These are phyloP conservation scores for Orbilia blumenaviensis DNA, from an alignment of 2,329 filamentous ascomycete genomes.

Conservation along the genomic window DNA sequence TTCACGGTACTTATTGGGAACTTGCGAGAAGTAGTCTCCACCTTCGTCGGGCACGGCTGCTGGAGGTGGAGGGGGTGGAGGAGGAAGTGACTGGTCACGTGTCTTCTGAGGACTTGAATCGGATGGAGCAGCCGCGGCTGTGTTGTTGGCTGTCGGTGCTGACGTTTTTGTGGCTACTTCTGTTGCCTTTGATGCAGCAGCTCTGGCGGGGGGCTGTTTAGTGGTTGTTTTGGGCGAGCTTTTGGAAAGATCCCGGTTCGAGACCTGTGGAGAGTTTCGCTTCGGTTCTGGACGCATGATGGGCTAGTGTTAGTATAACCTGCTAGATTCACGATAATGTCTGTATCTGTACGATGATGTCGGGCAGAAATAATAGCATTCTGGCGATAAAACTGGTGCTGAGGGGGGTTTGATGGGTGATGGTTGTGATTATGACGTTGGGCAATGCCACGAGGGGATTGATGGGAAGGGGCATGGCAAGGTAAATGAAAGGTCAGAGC, in stretches of 20 bases:
- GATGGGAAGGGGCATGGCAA: neutral
- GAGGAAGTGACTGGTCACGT: constrained; percentile 63
- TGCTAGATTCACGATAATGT: neutral
- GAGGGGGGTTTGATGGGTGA: neutral
- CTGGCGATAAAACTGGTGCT: neutral
- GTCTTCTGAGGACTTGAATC: constrained; percentile 50
- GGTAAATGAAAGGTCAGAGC: neutral
- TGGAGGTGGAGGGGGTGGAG: constrained; percentile 64
- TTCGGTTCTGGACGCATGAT: constrained; percentile 42
- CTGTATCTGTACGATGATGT: neutral
- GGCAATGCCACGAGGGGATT: neutral
- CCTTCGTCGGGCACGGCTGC: constrained; percentile 62
- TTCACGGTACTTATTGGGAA: constrained; percentile 69
- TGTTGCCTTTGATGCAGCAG: constrained; percentile 18
- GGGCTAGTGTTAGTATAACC: constrained; percentile 34
- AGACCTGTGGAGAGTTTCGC: constrained; percentile 38
- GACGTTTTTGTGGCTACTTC: constrained; percentile 23
- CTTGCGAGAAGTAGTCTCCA: constrained; percentile 64
- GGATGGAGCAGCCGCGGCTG: neutral
- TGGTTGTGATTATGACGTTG: neutral
- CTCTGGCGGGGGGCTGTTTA: constrained; percentile 20
- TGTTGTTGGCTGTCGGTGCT: constrained; percentile 9
- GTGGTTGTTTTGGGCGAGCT: constrained; percentile 34
- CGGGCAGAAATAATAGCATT: neutral
- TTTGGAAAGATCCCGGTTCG: constrained; percentile 44